Percentiles rank a stretch among this genome's conserved stretches.
These are phyloP conservation scores for Penicillium sp. DNA, from an alignment of 2,329 filamentous ascomycete species.

Conservation along the genomic window DNA sequence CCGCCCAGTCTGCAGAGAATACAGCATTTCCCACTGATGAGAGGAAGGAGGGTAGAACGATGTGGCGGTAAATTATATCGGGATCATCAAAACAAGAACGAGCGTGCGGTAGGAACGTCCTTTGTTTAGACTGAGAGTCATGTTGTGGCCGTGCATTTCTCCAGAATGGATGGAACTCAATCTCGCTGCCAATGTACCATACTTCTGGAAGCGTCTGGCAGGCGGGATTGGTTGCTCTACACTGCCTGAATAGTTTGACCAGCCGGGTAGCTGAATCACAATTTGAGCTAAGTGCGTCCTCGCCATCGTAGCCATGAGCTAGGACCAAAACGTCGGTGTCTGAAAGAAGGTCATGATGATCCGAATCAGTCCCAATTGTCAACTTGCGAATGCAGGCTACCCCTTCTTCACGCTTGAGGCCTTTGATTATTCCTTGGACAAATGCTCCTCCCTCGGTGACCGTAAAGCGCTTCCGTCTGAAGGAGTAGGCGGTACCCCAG, in stretches of 20 bases:
- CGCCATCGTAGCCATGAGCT: no score
- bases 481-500: slow-evolving; percentile 15
- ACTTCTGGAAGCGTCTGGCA: no score
- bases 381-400: background rate
- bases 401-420: slow-evolving; percentile 5
- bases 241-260: no score
- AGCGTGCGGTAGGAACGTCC: slow-evolving; percentile 13
- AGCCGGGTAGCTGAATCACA: no score
- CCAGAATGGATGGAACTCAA: slow-evolving; percentile 9
- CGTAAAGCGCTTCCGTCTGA: slow-evolving; percentile 9
- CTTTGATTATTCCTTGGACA: slow-evolving; percentile 5
- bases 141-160: slow-evolving; percentile 3
- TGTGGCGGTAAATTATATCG: slow-evolving; percentile 13
- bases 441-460: slow-evolving; percentile 14
- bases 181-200: no score
- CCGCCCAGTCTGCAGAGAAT: slow-evolving; percentile 12
- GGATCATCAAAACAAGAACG: slow-evolving; percentile 15
- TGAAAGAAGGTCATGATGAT: slow-evolving; percentile 2
- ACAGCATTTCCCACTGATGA: slow-evolving; percentile 4
- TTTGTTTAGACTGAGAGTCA: slow-evolving; percentile 7
- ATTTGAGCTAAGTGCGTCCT: no score
- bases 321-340: no score
- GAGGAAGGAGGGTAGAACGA: slow-evolving; percentile 10
- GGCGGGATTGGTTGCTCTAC: no score
- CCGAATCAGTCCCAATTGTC: slow-evolving; percentile 9